Base-by-base conservation (phyloP, 2,329 filamentous ascomycete species). In the Zasmidium angulare region DNA sequence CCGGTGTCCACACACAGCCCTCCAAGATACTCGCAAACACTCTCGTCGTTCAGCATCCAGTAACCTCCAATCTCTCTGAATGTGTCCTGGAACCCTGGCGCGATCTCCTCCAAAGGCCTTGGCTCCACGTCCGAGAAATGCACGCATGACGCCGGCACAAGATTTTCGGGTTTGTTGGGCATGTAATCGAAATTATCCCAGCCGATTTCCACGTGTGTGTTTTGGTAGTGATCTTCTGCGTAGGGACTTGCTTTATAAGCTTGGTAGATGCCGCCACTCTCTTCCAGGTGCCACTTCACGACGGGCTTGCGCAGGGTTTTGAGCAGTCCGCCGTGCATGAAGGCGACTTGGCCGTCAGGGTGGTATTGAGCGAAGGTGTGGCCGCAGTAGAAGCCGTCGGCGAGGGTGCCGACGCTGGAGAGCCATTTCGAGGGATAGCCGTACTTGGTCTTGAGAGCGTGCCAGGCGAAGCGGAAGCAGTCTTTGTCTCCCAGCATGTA, bases 401-500 rank as follows among this genome's bases (percentile, higher is more conserved):
- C 22, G 23, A 67, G 46, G 12, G 66, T 70, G n/a, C 72, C 72
- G 22, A 74, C 65, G 46, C 64, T 68, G 22, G 72, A 69, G 19
- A 74, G 63, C 69, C 70, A 73, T 56, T 67, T 68, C 11, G 56
- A 58, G 11, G 72, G 72, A 40, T 50, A 58, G 14, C 72, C 72
- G 54, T 68, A 74, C 47, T 63, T 50, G 2, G 71, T 75, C 59
- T 69, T 70, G 21, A 75, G 66, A 17, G 72, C 72, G 53, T 74
- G 69, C 72, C 72, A 74, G 4, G 72, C 70, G 58, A 73, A 73
- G 22, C 72, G 65, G 54, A 71, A 75, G 14, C 67, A 69, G 64
- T 76, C 74, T 59, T 76, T 76, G 65, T 76, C 74, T 22, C 74
- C 74, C 2, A 74, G 68, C n/a, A 75, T 60, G 46, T 73, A 64